Conservation (phyloP, 352 stramenopile species). For the Phytopythium boreale region DNA sequence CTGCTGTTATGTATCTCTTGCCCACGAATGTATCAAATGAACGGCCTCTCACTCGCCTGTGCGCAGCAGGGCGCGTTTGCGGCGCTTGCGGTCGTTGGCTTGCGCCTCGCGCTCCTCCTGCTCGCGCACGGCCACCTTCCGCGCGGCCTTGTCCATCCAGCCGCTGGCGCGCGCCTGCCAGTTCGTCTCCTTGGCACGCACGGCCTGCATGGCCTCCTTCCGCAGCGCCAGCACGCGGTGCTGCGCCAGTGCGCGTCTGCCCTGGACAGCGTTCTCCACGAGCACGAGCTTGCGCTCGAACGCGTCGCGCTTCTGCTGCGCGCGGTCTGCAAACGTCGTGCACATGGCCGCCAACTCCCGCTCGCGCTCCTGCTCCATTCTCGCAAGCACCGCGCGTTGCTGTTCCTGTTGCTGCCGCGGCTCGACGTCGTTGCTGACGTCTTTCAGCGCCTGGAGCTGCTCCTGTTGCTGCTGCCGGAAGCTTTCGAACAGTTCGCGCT, state of each 20-base stretch:
- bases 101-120: constrained; percentile 84
- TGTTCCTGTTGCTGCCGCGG: constrained; percentile 2
- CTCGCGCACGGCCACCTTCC: constrained; percentile 90
- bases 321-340: constrained; percentile 25
- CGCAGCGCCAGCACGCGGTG: constrained; percentile 71
- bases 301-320: constrained; percentile 62
- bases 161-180: constrained; percentile 78
- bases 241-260: constrained; percentile 59
- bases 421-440: constrained; percentile 49
- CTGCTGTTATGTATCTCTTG: neutral
- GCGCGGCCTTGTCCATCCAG: constrained; percentile 85
- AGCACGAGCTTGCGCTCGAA: constrained; percentile 81
- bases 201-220: constrained; percentile 74
- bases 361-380: constrained; percentile 75
- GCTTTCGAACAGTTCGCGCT: constrained; percentile 73
- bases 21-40: neutral
- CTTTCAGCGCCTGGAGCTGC: constrained; percentile 28
- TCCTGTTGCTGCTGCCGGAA: constrained; percentile 75
- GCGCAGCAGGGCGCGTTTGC: constrained; percentile 55
- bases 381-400: constrained; percentile 76
- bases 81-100: constrained; percentile 65
- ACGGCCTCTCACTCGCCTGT: neutral
- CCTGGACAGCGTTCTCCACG: constrained; percentile 68
- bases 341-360: constrained; percentile 56
- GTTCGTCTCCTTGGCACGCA: constrained; percentile 65